Percentiles rank a stretch among this genome's conserved stretches.
These are phyloP conservation scores for Raffaelea albimanens DNA, from an alignment of 2,329 filamentous ascomycete species.

Conservation along the genomic window DNA sequence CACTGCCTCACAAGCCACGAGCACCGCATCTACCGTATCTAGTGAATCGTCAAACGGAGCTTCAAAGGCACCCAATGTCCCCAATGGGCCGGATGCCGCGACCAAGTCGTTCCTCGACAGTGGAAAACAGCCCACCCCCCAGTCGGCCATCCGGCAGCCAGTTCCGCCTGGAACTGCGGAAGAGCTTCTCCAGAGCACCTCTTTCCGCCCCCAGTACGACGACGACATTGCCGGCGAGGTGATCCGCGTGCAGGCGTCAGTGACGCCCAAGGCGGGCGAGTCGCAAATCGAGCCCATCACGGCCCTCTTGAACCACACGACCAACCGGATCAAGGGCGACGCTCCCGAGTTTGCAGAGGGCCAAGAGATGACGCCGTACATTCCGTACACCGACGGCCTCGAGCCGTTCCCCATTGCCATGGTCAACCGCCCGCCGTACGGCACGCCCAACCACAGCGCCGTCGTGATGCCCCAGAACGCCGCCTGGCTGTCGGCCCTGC, in stretches of 20 bases:
- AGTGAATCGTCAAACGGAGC: neutral
- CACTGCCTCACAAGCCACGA: neutral
- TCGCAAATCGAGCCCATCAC: constrained; percentile 49
- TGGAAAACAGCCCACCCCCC: constrained; percentile 15
- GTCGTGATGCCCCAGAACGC: constrained; percentile 64
- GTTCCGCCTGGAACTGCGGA: constrained; percentile 4
- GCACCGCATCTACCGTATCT: neutral
- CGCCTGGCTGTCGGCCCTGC: constrained; percentile 60
- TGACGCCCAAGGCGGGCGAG: constrained; percentile 43
- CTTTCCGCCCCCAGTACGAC: constrained; percentile 56
- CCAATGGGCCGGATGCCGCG: constrained; percentile 11
- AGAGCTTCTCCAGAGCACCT: constrained; percentile 43
- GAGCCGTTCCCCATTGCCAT: constrained; percentile 60
- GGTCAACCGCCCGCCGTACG: constrained; percentile 60
- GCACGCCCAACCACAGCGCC: constrained; percentile 49
- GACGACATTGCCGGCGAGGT: constrained; percentile 50
- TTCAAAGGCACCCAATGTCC: constrained; percentile 6
- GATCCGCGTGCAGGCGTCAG: constrained; percentile 46
- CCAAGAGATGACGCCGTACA: constrained; percentile 58
- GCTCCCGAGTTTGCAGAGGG: constrained; percentile 43
- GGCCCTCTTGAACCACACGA: constrained; percentile 56
- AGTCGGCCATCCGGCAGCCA: constrained; percentile 16
- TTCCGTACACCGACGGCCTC: constrained; percentile 38
- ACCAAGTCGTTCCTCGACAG: constrained; percentile 16
- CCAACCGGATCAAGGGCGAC: constrained; percentile 37